Evolutionary conservation across 2,329 filamentous ascomycete genomes (phyloP), one percentile per base, ranked within the genome.

Genomic region (Triangularia setosa): DNA sequence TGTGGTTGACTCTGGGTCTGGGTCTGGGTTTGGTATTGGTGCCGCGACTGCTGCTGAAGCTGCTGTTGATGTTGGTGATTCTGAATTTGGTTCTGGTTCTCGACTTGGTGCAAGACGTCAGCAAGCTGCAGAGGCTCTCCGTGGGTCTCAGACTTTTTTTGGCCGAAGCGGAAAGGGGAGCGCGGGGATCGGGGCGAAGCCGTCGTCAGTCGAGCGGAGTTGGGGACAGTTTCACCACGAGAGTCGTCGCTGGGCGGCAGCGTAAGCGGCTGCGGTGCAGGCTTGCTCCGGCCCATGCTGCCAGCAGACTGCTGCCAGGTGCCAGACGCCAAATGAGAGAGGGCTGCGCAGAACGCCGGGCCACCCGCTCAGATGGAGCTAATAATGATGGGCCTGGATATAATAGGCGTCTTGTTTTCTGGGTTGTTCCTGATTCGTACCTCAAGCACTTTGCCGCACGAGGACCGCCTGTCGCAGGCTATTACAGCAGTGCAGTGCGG

Each of bases 251-350:
- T 68, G 67, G 71, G 74, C 69, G 79, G 77, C 76, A 86, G 79
- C 74, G 80, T 76, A 77, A 86, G 80, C 76, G 84, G 83, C 79
- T 85, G 81, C 69, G 83, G 84, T 76, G 80, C 82, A 73, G 81
- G 77, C 77, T 85, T 87, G 75, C 35, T 24, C 35, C 84, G 84
- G 77, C 80, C 83, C 84, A 86, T 86, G 69, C 62, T 69, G 65
- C 61, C 55, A 59, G 62, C 52, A 33, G 58, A 59, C 53, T 35
- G 40, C 35, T 62, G 60, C 67, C 57, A 68, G 64, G 63, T 65
- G 63, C 59, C 53, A 48, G 25, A 56, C 48, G 60, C 58, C 66
- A 61, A 28, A 55, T 55, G 52, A 55, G 21, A 40, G 35, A 40
- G 52, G n/a, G 52, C 52, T 55, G 52, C 52, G 52, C 52, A 28